Conservation (phyloP, 2,329 filamentous ascomycete genomes). For the Exophiala spinifera region DNA sequence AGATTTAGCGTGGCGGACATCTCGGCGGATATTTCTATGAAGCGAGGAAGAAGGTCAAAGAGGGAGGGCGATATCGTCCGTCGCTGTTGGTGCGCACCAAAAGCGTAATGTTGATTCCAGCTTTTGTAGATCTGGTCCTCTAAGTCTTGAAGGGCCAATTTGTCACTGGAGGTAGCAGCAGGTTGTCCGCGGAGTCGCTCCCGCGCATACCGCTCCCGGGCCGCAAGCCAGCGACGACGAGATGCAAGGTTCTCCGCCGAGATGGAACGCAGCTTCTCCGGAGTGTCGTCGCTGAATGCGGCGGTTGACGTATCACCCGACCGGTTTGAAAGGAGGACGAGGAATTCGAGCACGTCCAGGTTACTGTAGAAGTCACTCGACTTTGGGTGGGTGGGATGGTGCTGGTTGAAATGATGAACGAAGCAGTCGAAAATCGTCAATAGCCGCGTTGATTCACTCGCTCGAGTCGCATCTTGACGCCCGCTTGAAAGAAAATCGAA, state of each 20-base stretch:
- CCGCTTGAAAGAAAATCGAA: slow-evolving; percentile 6
- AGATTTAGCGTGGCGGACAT: slow-evolving; percentile 10
- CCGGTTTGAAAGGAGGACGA: slow-evolving; percentile 15
- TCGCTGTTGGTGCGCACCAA: not conserved
- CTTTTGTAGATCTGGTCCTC: slow-evolving; percentile 11
- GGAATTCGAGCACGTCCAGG: slow-evolving; percentile 21
- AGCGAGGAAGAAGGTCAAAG: slow-evolving; percentile 21
- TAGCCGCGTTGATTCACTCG: not conserved
- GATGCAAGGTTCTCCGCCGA: slow-evolving; percentile 1
- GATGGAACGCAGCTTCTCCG: not conserved
- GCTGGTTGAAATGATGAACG: slow-evolving; percentile 19
- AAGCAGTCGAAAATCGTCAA: slow-evolving; percentile 17
- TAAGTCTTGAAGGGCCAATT: not conserved
- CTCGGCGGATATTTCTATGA: slow-evolving; percentile 26
- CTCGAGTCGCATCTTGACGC: not conserved
- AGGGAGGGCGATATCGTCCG: not conserved
- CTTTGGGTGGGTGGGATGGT: slow-evolving; percentile 12
- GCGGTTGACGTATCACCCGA: not conserved
- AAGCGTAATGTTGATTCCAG: not conserved
- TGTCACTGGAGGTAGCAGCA: not conserved
- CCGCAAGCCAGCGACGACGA: slow-evolving; percentile 11
- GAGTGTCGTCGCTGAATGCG: not conserved
- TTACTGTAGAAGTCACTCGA: slow-evolving; percentile 5
- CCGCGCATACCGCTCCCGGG: slow-evolving; percentile 2
- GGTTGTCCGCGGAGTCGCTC: slow-evolving; percentile 1